These are phyloP conservation scores for Trichoderma sp. DNA, from an alignment of 2,329 filamentous ascomycete genomes.

Conservation along the genomic window DNA sequence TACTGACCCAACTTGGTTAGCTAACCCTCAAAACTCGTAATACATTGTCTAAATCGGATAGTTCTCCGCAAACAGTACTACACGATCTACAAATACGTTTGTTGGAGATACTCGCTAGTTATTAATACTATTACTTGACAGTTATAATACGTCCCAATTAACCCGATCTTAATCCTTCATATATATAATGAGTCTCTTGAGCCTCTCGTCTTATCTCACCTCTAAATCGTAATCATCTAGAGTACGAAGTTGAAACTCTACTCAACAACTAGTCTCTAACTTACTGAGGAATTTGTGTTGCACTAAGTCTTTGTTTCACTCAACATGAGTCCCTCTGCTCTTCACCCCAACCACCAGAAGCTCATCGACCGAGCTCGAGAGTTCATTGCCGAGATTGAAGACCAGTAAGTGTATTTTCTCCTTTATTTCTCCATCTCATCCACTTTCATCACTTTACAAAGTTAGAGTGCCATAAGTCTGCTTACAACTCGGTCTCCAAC, in stretches of 20 bases:
- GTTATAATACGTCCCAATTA: not conserved
- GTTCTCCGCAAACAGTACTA: not conserved
- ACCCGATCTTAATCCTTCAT: not conserved
- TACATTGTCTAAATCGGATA: not conserved
- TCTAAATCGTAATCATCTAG: not conserved
- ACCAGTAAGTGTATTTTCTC: not conserved
- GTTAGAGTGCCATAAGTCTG: not conserved
- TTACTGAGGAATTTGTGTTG: not conserved
- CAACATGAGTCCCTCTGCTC: not conserved
- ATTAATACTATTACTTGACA: not conserved
- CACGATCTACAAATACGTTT: not conserved
- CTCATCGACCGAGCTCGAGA: not conserved
- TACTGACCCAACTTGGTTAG: not conserved
- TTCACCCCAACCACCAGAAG: not conserved
- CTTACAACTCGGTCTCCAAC: not conserved
- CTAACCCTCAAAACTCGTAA: rapidly evolving
- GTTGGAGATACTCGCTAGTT: not conserved
- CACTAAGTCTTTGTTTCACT: not conserved
- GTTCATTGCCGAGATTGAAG: not conserved
- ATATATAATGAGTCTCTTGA: not conserved
- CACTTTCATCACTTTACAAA: not conserved
- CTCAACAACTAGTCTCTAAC: not conserved
- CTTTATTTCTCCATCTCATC: not conserved
- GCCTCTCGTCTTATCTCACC: not conserved
- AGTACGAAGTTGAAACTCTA: not conserved